These are phyloP conservation scores for Tetragonia tetragonoides DNA, from an alignment of 148 eudicot genomes.

Conservation along the genomic window DNA sequence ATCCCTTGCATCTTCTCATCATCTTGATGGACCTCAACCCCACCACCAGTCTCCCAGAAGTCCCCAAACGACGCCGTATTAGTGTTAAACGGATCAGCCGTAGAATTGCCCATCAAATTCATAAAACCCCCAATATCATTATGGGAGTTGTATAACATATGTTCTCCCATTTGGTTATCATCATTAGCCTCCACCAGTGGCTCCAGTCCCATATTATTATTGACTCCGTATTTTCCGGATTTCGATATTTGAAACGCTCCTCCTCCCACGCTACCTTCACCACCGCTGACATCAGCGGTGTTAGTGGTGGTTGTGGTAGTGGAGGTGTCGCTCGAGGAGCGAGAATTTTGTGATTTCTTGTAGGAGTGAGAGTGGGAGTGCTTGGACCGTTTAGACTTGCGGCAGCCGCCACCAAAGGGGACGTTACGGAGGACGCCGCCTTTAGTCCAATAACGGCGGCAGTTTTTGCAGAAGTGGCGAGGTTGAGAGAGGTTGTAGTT, in stretches of 20 bases:
- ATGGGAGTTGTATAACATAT: not conserved
- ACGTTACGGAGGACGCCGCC: slow-evolving; percentile 91
- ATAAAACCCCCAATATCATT: not conserved
- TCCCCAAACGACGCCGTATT: not conserved
- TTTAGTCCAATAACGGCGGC: slow-evolving; percentile 86
- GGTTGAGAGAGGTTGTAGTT: slow-evolving; percentile 89
- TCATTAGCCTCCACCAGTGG: not conserved
- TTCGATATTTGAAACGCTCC: not conserved
- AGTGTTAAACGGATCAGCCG: too few relatives aligned
- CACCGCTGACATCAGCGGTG: slow-evolving; percentile 1
- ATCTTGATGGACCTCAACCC: not conserved
- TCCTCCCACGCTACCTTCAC: not conserved
- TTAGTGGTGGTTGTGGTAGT: not conserved
- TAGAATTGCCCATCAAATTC: not conserved
- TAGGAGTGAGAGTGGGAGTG: too few relatives aligned
- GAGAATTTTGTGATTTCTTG: not conserved
- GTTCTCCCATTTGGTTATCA: not conserved
- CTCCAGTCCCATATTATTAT: not conserved
- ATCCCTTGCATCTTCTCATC: not conserved
- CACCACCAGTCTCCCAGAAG: not conserved
- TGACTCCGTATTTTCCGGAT: not conserved
- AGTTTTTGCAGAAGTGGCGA: slow-evolving; percentile 87
- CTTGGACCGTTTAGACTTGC: slow-evolving; percentile 43
- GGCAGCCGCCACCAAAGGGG: slow-evolving; percentile 86
- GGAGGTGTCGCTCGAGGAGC: slow-evolving; percentile 43